Conservation (phyloP, 441 rosid genomes). For the Pelargonium australe region DNA sequence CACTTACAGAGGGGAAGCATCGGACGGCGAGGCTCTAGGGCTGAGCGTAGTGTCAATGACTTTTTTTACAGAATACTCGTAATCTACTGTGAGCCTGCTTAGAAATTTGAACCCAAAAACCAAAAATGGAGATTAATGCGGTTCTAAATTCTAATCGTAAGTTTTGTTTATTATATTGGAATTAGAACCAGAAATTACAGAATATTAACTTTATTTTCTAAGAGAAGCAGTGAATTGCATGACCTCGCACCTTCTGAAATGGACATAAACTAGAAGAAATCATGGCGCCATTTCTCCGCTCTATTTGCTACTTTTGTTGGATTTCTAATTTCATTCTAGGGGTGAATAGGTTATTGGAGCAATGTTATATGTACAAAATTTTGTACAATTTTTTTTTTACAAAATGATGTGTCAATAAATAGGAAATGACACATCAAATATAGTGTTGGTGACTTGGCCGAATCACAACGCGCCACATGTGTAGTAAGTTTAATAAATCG, state of each 20-base stretch:
- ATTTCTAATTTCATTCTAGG: too few species aligned
- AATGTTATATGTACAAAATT: too few species aligned
- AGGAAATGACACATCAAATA: too few species aligned
- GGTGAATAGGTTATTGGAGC: too few species aligned
- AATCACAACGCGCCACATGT: too few species aligned
- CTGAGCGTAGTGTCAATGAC: constrained; percentile 82
- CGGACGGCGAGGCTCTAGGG: constrained; percentile 88
- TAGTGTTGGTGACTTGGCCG: too few species aligned
- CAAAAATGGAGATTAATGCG: background rate
- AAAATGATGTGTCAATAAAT: too few species aligned
- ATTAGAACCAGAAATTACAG: background rate
- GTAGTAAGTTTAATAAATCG: too few species aligned
- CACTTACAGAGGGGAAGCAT: constrained; percentile 61
- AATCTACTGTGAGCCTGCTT: constrained; percentile 8
- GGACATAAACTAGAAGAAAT: constrained; percentile 34
- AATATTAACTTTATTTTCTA: too few species aligned
- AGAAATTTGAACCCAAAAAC: background rate
- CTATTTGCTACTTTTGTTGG: too few species aligned
- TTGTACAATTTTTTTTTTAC: too few species aligned
- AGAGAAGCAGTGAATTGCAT: background rate
- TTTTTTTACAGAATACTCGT: constrained; percentile 49
- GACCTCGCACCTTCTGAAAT: constrained; percentile 39
- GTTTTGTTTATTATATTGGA: background rate
- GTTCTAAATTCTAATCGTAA: background rate
- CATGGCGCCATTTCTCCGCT: constrained; percentile 40